A percentile compares a stretch with the other conserved stretches of the same genome.
Conservation (phyloP, 371 early-diverging fungal species). For the Basidiobolus meristosporus region DNA sequence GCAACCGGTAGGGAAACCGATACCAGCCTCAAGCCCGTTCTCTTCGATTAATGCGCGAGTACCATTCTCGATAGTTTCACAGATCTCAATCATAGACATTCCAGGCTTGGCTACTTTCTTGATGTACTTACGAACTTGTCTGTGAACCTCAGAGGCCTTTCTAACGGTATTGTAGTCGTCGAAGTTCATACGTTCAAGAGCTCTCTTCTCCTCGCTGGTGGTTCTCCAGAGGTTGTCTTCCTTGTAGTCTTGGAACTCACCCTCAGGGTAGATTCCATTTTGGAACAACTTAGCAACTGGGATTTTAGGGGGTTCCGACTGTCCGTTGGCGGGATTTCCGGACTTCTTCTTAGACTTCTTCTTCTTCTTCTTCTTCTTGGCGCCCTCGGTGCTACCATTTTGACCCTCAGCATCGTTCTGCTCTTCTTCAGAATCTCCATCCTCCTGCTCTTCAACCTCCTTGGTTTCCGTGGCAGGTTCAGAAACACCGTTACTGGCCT, state of each 20-base stretch:
- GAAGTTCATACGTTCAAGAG: slow-evolving; percentile 32
- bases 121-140: slow-evolving; percentile 69
- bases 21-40: slow-evolving; percentile 74
- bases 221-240: slow-evolving; percentile 65
- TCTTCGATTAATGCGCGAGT: slow-evolving; percentile 83
- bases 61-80: slow-evolving; percentile 88
- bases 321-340: background rate
- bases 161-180: slow-evolving; percentile 69
- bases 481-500: too few relatives aligned
- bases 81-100: slow-evolving; percentile 86
- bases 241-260: slow-evolving; percentile 49
- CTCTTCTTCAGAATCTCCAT: too few relatives aligned
- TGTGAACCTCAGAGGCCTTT: slow-evolving; percentile 83
- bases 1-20: slow-evolving; percentile 98
- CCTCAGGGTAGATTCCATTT: slow-evolving; percentile 42
- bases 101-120: slow-evolving; percentile 85
- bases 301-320: slow-evolving; percentile 40
- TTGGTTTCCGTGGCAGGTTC: too few relatives aligned
- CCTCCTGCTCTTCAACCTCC: too few relatives aligned
- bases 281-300: slow-evolving; percentile 61
- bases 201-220: slow-evolving; percentile 63
- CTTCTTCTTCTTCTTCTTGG: slow-evolving; percentile 6
- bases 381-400: too few relatives aligned
- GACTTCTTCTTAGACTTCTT: slow-evolving; percentile 5
- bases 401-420: too few relatives aligned